Evolutionary conservation across 148 eudicot genomes (phyloP), one percentile per base, ranked within the genome.

Genomic region (Spergularia bocconei): DNA sequence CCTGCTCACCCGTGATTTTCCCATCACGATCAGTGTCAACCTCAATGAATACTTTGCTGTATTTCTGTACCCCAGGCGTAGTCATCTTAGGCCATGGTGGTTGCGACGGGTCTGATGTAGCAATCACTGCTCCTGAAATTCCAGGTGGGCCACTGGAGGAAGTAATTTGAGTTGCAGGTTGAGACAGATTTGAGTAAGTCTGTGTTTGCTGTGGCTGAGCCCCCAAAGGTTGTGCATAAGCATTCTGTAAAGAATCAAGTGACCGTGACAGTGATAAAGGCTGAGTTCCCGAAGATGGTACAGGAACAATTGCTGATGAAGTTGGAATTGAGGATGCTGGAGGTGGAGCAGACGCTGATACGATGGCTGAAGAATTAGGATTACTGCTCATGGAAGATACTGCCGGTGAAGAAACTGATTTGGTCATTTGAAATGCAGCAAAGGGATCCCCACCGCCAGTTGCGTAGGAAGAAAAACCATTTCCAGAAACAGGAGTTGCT

Each of bases 1-100:
- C 99, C 83, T 95, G 87, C 65, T 86, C 90, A 64, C 99, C 99
- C 71, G 91, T 85, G 70, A 95, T 89, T 84, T 85, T 95, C 78
- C 99, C 97, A 88, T 95, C 99, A 73, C 96, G 86, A 75, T 95
- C 97, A 51, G 84, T 79, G 77, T 95, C 99, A 62, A 92, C 97
- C 75, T 95, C 99, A 86, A 86, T 75, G 75, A 95, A 95, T 48
- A 95, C 97, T 85, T 92, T 95, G 59, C 83, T 79, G 85, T 95
- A 95, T 78, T 91, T 95, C 67, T 92, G 97, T 81, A 95, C 79
- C 66, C 97, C 89, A 75, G 97, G 80, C 56, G 89, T 83, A 33
- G 92, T 90, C 96, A 95, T 92, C 85, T 92, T 95, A 71, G 99
- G 99, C 97, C 99, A 95, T 44, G 96, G 83, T 71, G 75, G 79